Base-by-base conservation (phyloP, 2,329 filamentous ascomycete genomes). In the Pseudocercospora vitis region DNA sequence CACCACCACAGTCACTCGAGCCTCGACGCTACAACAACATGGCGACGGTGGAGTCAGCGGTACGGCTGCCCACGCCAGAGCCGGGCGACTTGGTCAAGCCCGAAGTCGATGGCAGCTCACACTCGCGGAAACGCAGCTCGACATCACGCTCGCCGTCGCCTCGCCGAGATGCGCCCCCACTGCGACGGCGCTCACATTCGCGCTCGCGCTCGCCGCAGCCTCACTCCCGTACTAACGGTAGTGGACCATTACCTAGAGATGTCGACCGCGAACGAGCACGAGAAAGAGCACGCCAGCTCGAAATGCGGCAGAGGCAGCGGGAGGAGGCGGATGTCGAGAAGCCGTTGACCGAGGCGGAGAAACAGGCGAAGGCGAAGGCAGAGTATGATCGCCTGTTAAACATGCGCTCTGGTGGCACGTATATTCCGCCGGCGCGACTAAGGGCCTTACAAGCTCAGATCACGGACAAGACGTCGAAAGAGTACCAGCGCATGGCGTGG, bases 401-500 rank as follows among this genome's bases (percentile, higher is more conserved):
- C 61, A 92, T 95, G 83, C 88, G 94, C 62, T 96, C 91, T 44
- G 94, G 94, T 60, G 94, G 94, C 63, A 95, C 91, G 19, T 99
- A 99, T 70, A 95, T 99, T 57, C 94, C 94, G 16, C 94, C 94
- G 0, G 92, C 92, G 48, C 83, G 90, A 63, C 78, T 99, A 68
- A 85, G 91, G 64, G 92, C 92, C 32, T 82, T 99, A 57, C 94
- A 99, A 76, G 89, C 91, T 49, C 91, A 96, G 74, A 96, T 99
- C 72, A 96, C 91, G 58, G 94, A 99, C 76, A 96, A 95, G 78
- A 86, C 82, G 50, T 95, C 87, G 73, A 95, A 96, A 73, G 94
- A 97, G 75, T 97, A 96, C 70, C 94, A 97, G 80, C 89, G 94
- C 65, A 95, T 99, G 89, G 91, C 91, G 7, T 99, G 94, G 94